Conservation (phyloP, 345 rosid species). For the Sapria himalayana region DNA sequence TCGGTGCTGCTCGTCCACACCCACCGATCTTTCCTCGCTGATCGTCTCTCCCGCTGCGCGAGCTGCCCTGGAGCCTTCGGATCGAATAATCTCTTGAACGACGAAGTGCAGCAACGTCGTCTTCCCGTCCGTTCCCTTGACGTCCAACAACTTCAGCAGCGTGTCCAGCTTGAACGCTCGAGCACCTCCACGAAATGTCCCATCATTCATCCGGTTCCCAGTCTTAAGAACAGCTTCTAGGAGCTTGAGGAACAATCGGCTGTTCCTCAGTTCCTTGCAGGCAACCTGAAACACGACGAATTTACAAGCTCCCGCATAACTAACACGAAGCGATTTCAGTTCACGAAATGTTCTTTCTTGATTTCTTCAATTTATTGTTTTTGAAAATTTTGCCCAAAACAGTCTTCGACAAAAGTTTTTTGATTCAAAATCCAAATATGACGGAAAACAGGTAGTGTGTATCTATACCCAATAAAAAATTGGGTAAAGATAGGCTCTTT, state of each 20-base stretch:
- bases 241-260: constrained; percentile 78
- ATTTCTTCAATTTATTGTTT: too few species aligned
- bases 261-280: constrained; percentile 65
- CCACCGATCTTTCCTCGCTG: constrained; percentile 40
- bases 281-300: constrained; percentile 43
- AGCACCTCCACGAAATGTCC: constrained; percentile 93
- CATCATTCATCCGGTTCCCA: constrained; percentile 96
- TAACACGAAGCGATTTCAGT: too few species aligned
- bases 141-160: constrained; percentile 79
- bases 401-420: too few species aligned
- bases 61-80: constrained; percentile 82
- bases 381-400: too few species aligned
- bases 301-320: too few species aligned
- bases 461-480: too few species aligned
- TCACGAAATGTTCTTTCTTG: too few species aligned
- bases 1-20: constrained; percentile 44
- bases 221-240: constrained; percentile 98
- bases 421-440: too few species aligned
- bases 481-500: too few species aligned
- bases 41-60: constrained; percentile 46
- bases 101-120: constrained; percentile 94
- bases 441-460: too few species aligned
- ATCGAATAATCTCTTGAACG: constrained; percentile 75
- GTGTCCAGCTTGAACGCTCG: constrained; percentile 97
- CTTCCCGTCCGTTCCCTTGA: constrained; percentile 89